Evolutionary conservation across 2,329 filamentous ascomycete genomes (phyloP).

Genomic region (Volutella citrinella): DNA sequence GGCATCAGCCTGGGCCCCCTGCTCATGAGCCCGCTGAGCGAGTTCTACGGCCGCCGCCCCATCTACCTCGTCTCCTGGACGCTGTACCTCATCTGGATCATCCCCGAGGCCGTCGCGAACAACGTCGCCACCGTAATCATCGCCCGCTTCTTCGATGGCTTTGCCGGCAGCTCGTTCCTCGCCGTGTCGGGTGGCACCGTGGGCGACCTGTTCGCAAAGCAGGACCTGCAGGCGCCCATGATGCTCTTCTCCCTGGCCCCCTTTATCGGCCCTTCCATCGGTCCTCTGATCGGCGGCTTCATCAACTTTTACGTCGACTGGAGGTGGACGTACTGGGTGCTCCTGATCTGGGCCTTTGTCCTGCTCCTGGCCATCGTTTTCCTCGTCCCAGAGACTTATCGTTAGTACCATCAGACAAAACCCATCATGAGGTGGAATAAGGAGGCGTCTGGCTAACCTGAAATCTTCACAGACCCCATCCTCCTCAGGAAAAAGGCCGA

Average conservation of each 20-base stretch:
- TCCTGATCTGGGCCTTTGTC: slow-evolving; percentile 76
- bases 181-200: slow-evolving; percentile 82
- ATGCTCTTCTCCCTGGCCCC: slow-evolving; percentile 69
- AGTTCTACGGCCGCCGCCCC: slow-evolving; percentile 79
- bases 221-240: slow-evolving; percentile 77
- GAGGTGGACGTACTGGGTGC: slow-evolving; percentile 81
- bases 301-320: slow-evolving; percentile 74
- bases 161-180: slow-evolving; percentile 66
- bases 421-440: background rate
- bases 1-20: slow-evolving; percentile 66
- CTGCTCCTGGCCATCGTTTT: slow-evolving; percentile 63
- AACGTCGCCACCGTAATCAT: slow-evolving; percentile 82
- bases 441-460: slow-evolving; percentile 4
- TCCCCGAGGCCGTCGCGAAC: slow-evolving; percentile 76
- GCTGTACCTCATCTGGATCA: slow-evolving; percentile 74
- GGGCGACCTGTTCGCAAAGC: slow-evolving; percentile 69
- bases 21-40: slow-evolving; percentile 61
- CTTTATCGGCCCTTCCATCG: slow-evolving; percentile 60
- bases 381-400: slow-evolving; percentile 86
- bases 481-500: slow-evolving; percentile 71
- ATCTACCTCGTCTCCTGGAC: slow-evolving; percentile 76
- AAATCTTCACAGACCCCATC: slow-evolving; percentile 49
- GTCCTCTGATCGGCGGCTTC: slow-evolving; percentile 69
- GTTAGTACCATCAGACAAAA: slow-evolving; percentile 32
- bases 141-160: slow-evolving; percentile 72